Conservation (phyloP, 2,329 filamentous ascomycete genomes). For the Diatrype stigma region DNA sequence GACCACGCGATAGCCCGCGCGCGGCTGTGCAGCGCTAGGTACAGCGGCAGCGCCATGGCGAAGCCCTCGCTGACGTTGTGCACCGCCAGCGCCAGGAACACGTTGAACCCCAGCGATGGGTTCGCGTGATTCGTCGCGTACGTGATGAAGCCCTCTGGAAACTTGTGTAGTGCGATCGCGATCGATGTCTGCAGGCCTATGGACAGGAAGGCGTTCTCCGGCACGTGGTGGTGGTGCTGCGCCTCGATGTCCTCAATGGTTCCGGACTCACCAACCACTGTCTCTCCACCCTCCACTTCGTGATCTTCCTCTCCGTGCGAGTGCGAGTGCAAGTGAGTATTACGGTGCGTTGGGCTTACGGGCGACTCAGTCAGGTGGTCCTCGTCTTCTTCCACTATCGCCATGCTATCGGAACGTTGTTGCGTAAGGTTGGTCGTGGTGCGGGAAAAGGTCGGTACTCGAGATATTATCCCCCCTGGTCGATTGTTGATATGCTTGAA, state of each 20-base stretch:
- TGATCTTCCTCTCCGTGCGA: slow-evolving; percentile 25
- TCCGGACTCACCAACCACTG: slow-evolving; percentile 18
- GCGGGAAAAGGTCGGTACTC: slow-evolving; percentile 35
- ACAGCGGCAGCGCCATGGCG: slow-evolving; percentile 86
- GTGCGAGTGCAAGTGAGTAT: slow-evolving; percentile 24
- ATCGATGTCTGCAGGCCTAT: slow-evolving; percentile 96
- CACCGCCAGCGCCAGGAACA: slow-evolving; percentile 94
- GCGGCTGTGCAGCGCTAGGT: slow-evolving; percentile 80
- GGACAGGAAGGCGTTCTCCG: slow-evolving; percentile 86
- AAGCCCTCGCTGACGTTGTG: slow-evolving; percentile 99
- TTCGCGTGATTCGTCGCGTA: slow-evolving; percentile 98
- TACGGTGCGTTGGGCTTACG: slow-evolving; percentile 19
- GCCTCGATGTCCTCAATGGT: slow-evolving; percentile 40
- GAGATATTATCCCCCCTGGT: slow-evolving; percentile 25
- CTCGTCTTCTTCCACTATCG: slow-evolving; percentile 24
- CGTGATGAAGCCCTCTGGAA: slow-evolving; percentile 83
- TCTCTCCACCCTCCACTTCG: slow-evolving; percentile 4
- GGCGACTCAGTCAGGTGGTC: slow-evolving; percentile 15
- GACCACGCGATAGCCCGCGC: slow-evolving; percentile 81
- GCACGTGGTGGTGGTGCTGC: slow-evolving; percentile 88
- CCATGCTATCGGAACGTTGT: slow-evolving; percentile 14
- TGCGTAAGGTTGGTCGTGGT: slow-evolving; percentile 37
- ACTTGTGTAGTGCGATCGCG: slow-evolving; percentile 93
- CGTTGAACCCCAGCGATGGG: slow-evolving; percentile 78
- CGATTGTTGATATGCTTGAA: slow-evolving; percentile 53